phyloP scores from a whole-genome alignment of 2,329 filamentous ascomycete genomes.

The Amylocarpus encephaloides region DNA sequence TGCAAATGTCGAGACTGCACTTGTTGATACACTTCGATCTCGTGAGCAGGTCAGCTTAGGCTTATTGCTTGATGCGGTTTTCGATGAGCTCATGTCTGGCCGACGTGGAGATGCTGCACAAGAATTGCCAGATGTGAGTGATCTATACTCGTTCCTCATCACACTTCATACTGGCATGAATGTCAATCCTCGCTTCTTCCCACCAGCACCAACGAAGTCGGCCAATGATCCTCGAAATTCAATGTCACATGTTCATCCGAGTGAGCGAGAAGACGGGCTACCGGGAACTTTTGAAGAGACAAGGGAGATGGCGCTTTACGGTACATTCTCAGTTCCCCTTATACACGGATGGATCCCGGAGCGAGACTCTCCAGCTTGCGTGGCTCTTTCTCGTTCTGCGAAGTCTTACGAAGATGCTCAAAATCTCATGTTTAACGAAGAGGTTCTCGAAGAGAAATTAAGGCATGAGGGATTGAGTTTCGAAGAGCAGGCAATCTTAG shows the following conservation, averaged over 20 bases:
- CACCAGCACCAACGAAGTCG: conserved; percentile 39
- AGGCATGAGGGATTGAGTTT: conserved; percentile 54
- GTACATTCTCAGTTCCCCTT: conserved; percentile 79
- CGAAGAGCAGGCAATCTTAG: conserved; percentile 71
- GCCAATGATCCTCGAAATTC: conserved; percentile 38
- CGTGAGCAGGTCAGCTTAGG: conserved; percentile 85
- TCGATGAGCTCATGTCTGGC: conserved; percentile 86
- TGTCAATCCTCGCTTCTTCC: conserved; percentile 84
- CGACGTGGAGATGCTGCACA: conserved; percentile 54
- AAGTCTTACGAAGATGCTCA: conserved; percentile 89
- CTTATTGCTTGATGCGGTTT: conserved; percentile 78
- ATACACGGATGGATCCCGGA: conserved; percentile 89
- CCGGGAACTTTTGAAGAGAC: conserved; percentile 82
- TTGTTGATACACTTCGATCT: conserved; percentile 70
- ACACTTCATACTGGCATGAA: conserved; percentile 96
- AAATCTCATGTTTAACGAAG: conserved; percentile 79
- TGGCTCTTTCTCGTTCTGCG: conserved; percentile 66
- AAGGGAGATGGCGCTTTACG: conserved; percentile 81
- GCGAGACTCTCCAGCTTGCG: conserved; percentile 58
- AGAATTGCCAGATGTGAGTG: conserved; percentile 75
- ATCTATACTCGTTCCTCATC: conserved; percentile 81
- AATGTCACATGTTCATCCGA: conserved; percentile 46
- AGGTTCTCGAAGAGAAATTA: conserved; percentile 80
- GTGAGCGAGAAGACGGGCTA: conserved; percentile 42
- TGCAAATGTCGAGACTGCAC: conserved; percentile 56